Conservation (phyloP, 2,329 filamentous ascomycete species). For the Aspergillus piperis region DNA sequence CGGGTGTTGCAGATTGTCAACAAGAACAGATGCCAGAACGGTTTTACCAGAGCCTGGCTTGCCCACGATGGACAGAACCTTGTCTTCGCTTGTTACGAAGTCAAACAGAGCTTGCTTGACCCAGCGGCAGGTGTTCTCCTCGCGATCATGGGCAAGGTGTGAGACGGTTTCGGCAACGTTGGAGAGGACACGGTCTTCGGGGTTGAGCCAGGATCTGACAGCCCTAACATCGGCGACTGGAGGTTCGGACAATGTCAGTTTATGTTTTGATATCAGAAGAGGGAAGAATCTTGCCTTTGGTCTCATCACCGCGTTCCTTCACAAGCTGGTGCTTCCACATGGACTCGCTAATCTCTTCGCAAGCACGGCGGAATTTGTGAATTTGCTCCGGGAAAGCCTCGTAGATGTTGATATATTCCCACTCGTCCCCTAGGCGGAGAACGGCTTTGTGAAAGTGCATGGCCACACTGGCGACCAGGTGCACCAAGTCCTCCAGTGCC, state of each 20-base stretch:
- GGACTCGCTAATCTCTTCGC: slow-evolving; percentile 37
- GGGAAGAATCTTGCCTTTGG: slow-evolving; percentile 25
- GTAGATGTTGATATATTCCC: slow-evolving; percentile 39
- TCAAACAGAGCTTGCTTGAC: slow-evolving; percentile 51
- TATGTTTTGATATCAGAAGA: background rate
- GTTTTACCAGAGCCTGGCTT: slow-evolving; percentile 44
- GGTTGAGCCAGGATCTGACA: slow-evolving; percentile 45
- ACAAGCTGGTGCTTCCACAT: slow-evolving; percentile 45
- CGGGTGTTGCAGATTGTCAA: slow-evolving; percentile 42
- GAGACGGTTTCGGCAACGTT: slow-evolving; percentile 47
- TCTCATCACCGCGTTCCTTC: slow-evolving; percentile 33
- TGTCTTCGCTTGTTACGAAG: slow-evolving; percentile 50
- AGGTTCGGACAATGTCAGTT: background rate
- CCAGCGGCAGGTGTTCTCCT: slow-evolving; percentile 58
- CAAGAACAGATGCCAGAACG: slow-evolving; percentile 41
- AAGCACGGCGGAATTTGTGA: slow-evolving; percentile 37
- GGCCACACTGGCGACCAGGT: slow-evolving; percentile 33
- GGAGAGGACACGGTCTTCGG: slow-evolving; percentile 49
- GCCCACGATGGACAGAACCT: slow-evolving; percentile 48
- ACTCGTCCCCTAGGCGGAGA: slow-evolving; percentile 12
- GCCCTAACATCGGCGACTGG: slow-evolving; percentile 33
- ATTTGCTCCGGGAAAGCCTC: slow-evolving; percentile 40
- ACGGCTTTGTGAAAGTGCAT: slow-evolving; percentile 40
- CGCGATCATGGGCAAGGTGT: slow-evolving; percentile 45
- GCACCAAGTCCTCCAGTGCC: slow-evolving; percentile 41